Evolutionary conservation across 2,329 filamentous ascomycete genomes (phyloP).

Genomic region (Claviceps pusilla): DNA sequence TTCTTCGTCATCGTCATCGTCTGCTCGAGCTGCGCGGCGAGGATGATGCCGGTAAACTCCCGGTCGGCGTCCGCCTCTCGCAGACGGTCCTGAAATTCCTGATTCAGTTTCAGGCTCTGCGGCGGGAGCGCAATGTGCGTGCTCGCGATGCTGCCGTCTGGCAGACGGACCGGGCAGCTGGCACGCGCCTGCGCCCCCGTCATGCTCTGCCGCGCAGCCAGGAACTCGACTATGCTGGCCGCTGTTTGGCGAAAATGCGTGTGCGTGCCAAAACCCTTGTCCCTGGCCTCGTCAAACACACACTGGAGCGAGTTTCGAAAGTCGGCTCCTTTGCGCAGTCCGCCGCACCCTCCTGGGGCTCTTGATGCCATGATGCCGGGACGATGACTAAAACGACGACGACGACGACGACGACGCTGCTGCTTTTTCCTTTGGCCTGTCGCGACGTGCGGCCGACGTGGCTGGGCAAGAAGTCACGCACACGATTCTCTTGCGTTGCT

Average conservation of each 20-base stretch:
- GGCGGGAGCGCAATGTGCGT: conserved; percentile 6
- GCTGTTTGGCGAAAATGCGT: conserved; percentile 9
- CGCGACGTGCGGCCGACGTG: too few species aligned
- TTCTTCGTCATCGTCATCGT: neutral
- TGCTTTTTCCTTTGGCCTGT: too few species aligned
- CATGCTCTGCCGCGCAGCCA: conserved; percentile 6
- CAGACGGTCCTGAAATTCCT: conserved; percentile 4
- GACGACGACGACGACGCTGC: neutral
- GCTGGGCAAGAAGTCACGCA: too few species aligned
- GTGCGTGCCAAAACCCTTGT: neutral
- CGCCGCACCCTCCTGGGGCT: neutral
- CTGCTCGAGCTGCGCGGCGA: neutral
- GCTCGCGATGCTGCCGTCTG: conserved; percentile 8
- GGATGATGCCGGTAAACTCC: conserved; percentile 2
- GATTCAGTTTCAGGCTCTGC: conserved; percentile 3
- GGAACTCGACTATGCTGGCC: conserved; percentile 6
- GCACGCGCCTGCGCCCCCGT: conserved; percentile 6
- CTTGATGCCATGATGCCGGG: neutral
- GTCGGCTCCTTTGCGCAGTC: conserved; percentile 6
- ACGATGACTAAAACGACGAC: neutral
- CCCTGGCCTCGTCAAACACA: conserved; percentile 11
- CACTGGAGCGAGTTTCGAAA: conserved; percentile 7
- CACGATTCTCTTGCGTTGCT: too few species aligned
- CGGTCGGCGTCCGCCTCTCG: neutral
- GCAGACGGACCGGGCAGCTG: conserved; percentile 8